Evolutionary conservation across 768 basidiomycete species (phyloP).

Genomic region (Termitomyces eurrhizus): DNA sequence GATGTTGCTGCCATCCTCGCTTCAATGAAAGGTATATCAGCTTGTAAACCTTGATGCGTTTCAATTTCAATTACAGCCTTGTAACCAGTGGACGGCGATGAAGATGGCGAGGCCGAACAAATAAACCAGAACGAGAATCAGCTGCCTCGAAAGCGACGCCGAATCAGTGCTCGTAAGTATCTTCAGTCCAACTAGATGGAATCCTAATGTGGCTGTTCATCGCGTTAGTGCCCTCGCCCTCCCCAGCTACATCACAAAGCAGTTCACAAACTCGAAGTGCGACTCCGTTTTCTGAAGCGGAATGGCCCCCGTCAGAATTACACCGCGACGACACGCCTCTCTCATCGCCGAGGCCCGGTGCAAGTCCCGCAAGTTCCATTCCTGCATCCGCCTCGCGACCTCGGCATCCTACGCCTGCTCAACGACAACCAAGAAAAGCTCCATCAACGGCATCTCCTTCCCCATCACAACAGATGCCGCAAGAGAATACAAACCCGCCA

Average conservation of each 20-base stretch:
- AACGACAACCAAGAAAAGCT: conserved; percentile 17
- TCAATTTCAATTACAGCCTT: neutral
- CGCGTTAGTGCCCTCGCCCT: conserved; percentile 2
- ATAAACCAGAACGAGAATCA: neutral
- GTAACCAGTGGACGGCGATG: conserved; percentile 5
- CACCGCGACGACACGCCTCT: neutral
- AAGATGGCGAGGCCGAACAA: neutral
- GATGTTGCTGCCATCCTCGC: conserved; percentile 11
- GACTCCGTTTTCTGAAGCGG: conserved; percentile 13
- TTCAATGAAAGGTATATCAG: conserved; percentile 14
- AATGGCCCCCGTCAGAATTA: conserved; percentile 14
- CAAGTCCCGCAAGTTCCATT: neutral
- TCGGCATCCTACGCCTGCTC: conserved; percentile 31
- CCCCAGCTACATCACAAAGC: neutral
- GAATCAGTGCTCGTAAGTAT: conserved; percentile 12
- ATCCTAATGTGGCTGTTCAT: neutral
- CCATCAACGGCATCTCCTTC: neutral
- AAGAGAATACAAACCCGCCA: neutral
- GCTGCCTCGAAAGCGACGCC: conserved; percentile 12
- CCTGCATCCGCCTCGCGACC: conserved; percentile 17
- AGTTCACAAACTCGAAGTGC: conserved; percentile 14
- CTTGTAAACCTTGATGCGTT: neutral
- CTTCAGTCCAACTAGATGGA: neutral
- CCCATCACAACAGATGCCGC: neutral
- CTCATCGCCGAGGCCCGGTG: neutral